Evolutionary conservation across 148 eudicot species (phyloP).

Genomic region (Cornus kousa): DNA sequence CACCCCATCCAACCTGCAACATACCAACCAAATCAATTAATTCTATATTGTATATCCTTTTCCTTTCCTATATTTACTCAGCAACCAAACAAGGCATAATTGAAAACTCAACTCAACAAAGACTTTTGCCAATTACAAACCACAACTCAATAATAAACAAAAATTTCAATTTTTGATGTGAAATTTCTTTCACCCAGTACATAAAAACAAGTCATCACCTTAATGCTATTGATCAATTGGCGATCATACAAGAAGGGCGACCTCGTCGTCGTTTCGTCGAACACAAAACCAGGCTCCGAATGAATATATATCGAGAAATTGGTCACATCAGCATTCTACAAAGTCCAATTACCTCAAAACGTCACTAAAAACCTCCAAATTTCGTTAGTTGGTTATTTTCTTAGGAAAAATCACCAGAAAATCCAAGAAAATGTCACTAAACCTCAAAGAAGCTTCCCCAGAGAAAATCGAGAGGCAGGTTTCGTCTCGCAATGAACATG

Average conservation of each 20-base stretch:
- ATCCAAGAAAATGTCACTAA: slow-evolving; percentile 4
- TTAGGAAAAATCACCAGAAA: not conserved
- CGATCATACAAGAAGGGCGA: slow-evolving; percentile 68
- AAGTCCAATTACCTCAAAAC: slow-evolving; percentile 16
- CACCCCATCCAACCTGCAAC: slow-evolving; percentile 95
- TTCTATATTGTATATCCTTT: not conserved
- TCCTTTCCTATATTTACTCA: not conserved
- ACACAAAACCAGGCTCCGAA: slow-evolving; percentile 86
- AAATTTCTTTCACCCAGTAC: not conserved
- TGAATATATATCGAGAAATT: slow-evolving; percentile 77
- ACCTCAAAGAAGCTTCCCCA: slow-evolving; percentile 86
- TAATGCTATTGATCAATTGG: slow-evolving; percentile 72
- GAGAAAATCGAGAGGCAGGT: slow-evolving; percentile 74
- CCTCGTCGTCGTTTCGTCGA: slow-evolving; percentile 75
- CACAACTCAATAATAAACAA: not conserved
- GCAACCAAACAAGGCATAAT: slow-evolving; percentile 10
- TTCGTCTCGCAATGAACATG: slow-evolving; percentile 49
- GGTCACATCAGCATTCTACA: slow-evolving; percentile 70
- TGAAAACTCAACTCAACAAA: not conserved
- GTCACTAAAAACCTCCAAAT: not conserved
- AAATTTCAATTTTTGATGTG: not conserved
- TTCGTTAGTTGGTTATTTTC: not conserved
- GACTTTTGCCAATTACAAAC: not conserved
- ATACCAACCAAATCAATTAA: slow-evolving; percentile 11
- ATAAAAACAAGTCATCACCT: slow-evolving; percentile 39